These are phyloP conservation scores for Mycena floridula DNA, from an alignment of 768 basidiomycete species.

Conservation along the genomic window DNA sequence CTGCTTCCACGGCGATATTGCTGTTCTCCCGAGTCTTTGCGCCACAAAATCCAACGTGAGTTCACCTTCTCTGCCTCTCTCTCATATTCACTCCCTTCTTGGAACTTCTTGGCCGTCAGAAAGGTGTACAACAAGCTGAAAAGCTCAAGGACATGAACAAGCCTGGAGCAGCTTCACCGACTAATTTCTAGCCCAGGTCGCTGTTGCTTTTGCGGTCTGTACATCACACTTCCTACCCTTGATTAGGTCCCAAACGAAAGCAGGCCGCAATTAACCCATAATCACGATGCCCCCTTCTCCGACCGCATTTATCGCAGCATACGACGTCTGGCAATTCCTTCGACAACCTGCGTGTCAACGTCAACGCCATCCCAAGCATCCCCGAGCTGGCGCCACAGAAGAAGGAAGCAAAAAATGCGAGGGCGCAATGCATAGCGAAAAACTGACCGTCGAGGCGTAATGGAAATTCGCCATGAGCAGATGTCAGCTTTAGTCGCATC, in stretches of 20 bases:
- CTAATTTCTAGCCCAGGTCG: slow-evolving; percentile 37
- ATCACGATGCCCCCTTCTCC: slow-evolving; percentile 97
- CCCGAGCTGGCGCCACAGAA: slow-evolving; percentile 57
- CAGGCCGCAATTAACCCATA: slow-evolving; percentile 80
- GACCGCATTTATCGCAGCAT: slow-evolving; percentile 93
- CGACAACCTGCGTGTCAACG: slow-evolving; percentile 72
- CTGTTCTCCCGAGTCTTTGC: slow-evolving; percentile 74
- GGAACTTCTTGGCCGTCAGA: slow-evolving; percentile 80
- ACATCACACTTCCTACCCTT: neutral
- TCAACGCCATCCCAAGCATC: slow-evolving; percentile 56
- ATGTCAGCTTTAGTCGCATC: too few species aligned
- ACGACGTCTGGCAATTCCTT: slow-evolving; percentile 91
- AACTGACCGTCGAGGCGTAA: slow-evolving; percentile 66
- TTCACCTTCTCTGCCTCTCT: slow-evolving; percentile 2
- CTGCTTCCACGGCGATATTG: slow-evolving; percentile 78
- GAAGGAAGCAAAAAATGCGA: slow-evolving; percentile 74
- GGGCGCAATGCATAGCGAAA: slow-evolving; percentile 82
- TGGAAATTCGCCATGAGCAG: too few species aligned
- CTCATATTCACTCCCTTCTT: slow-evolving; percentile 1
- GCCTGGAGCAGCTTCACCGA: slow-evolving; percentile 31
- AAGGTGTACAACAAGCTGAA: slow-evolving; percentile 70
- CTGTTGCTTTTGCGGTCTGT: slow-evolving; percentile 1
- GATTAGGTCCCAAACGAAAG: slow-evolving; percentile 58
- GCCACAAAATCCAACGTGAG: slow-evolving; percentile 81
- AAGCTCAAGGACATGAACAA: slow-evolving; percentile 64